Evolutionary conservation across 2,329 filamentous ascomycete genomes (phyloP).

Genomic region (Stagonosporopsis cucurbitacearum): DNA sequence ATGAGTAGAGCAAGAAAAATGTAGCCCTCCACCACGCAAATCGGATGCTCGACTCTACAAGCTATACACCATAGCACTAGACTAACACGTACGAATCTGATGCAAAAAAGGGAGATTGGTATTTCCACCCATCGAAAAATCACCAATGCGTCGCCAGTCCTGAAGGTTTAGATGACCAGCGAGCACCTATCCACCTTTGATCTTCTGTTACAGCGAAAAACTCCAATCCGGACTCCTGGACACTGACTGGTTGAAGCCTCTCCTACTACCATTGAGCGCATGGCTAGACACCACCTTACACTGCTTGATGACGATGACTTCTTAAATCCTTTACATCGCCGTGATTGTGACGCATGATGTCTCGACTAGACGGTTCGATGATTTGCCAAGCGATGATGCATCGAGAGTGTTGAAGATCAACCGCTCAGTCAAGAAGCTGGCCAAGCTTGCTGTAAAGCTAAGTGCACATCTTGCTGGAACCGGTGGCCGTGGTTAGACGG

Average conservation of each 20-base stretch:
- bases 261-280: not conserved
- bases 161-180: not conserved
- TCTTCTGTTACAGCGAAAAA: not conserved
- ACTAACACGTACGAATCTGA: too few relatives aligned
- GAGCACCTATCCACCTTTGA: not conserved
- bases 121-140: not conserved
- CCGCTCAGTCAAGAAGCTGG: not conserved
- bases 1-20: not conserved
- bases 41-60: too few relatives aligned
- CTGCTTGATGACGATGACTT: not conserved
- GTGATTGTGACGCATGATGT: not conserved
- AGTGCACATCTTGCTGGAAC: too few relatives aligned
- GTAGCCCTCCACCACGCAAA: not conserved
- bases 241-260: not conserved
- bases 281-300: not conserved
- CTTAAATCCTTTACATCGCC: not conserved
- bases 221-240: too few relatives aligned
- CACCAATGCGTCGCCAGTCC: not conserved
- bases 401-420: not conserved
- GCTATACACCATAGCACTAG: too few relatives aligned
- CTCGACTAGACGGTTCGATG: not conserved
- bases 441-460: not conserved
- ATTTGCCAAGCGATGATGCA: not conserved
- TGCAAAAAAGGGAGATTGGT: too few relatives aligned
- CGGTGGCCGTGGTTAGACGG: too few relatives aligned